Evolutionary conservation across 73 alveolate genomes (phyloP).

Genomic region (Tetrahymena thermophila): DNA sequence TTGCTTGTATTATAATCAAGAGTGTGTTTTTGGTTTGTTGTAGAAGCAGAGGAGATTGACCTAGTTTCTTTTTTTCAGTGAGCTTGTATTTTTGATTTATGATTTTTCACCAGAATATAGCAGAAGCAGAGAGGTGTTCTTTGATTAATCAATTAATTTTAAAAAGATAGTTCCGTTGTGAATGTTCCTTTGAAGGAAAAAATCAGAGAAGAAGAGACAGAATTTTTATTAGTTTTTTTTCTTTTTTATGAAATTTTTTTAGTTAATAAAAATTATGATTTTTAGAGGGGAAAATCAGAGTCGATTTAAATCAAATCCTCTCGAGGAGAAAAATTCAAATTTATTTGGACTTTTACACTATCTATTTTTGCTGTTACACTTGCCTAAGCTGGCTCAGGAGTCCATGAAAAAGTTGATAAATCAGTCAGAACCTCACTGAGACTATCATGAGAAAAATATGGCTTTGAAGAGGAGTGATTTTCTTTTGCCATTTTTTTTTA

Average conservation of each 20-base stretch:
- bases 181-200: neutral
- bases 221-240: neutral
- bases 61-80: neutral
- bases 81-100: neutral
- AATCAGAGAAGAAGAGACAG: neutral
- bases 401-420: neutral
- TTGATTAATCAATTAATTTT: neutral
- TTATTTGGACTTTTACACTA: neutral
- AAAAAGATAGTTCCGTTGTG: neutral
- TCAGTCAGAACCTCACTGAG: neutral
- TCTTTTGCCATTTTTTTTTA: neutral
- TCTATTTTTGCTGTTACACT: neutral
- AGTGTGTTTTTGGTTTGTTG: neutral
- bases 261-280: neutral
- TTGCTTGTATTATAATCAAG: too few species aligned
- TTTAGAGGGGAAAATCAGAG: neutral
- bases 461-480: neutral
- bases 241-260: neutral
- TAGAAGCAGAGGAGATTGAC: slow-evolving; percentile 4
- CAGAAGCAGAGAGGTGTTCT: slow-evolving; percentile 3
- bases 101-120: neutral
- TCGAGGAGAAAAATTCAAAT: neutral
- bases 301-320: neutral
- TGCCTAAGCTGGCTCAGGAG: neutral
- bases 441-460: neutral